Conservation (phyloP, 768 basidiomycete species). For the Russula ochroleuca region DNA sequence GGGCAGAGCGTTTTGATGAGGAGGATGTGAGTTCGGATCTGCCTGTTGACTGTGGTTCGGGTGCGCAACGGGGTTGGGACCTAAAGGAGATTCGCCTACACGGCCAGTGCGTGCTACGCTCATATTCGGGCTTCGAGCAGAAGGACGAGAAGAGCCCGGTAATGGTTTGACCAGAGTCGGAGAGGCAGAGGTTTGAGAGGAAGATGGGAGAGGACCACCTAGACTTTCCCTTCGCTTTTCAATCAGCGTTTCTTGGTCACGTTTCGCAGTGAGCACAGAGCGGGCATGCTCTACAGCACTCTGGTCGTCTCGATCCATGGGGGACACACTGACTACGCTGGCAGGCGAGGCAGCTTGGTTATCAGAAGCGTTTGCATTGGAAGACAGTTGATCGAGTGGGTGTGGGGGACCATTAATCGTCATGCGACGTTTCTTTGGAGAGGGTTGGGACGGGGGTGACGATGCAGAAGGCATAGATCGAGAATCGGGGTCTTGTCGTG, state of each 20-base stretch:
- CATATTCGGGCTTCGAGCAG: slow-evolving; percentile 28
- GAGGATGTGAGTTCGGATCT: slow-evolving; percentile 22
- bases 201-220: slow-evolving; percentile 35
- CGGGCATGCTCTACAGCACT: slow-evolving; percentile 57
- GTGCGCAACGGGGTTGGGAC: slow-evolving; percentile 26
- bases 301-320: slow-evolving; percentile 56
- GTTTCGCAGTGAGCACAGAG: slow-evolving; percentile 59
- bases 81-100: slow-evolving; percentile 27
- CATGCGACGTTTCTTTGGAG: slow-evolving; percentile 61
- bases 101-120: slow-evolving; percentile 30
- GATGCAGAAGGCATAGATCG: slow-evolving; percentile 24
- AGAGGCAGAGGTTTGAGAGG: slow-evolving; percentile 24
- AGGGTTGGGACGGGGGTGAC: slow-evolving; percentile 20
- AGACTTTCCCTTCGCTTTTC: slow-evolving; percentile 65
- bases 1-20: slow-evolving; percentile 35
- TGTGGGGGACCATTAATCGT: slow-evolving; percentile 61
- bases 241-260: slow-evolving; percentile 65
- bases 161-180: slow-evolving; percentile 31
- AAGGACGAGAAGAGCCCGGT: slow-evolving; percentile 34
- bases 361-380: slow-evolving; percentile 32
- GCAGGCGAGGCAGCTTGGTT: slow-evolving; percentile 60
- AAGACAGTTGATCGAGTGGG: slow-evolving; percentile 50
- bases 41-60: slow-evolving; percentile 32
- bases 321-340: slow-evolving; percentile 54
- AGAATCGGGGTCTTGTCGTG: slow-evolving; percentile 19